Percentiles rank a stretch among this genome's conserved stretches.
Conservation (phyloP, 257 asterid genomes). For the Galeopsis tetrahit region DNA sequence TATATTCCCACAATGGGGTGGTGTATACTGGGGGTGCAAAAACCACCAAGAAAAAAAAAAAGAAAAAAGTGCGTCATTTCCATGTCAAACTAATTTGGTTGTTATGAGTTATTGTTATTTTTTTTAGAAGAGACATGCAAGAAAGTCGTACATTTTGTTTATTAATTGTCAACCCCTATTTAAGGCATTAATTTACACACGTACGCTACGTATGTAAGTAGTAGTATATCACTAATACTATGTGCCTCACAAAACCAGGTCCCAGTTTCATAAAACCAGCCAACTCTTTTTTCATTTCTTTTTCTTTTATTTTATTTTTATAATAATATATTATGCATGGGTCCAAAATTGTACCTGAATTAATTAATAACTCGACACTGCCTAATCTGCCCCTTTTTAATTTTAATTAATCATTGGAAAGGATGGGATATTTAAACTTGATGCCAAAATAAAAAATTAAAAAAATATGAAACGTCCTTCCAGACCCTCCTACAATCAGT, state of each 20-base stretch:
- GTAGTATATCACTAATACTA: constrained; percentile 33
- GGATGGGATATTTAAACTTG: constrained; percentile 27
- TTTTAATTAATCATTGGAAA: constrained; percentile 33
- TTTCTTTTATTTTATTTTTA: neutral
- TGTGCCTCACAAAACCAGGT: constrained; percentile 51
- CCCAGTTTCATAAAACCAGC: constrained; percentile 39
- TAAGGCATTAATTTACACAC: constrained; percentile 28
- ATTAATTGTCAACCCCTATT: constrained; percentile 13
- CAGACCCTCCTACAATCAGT: neutral
- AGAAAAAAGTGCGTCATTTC: neutral
- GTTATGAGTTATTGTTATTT: constrained; percentile 5
- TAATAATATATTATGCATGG: constrained; percentile 28
- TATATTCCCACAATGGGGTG: too few species aligned
- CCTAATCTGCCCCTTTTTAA: neutral
- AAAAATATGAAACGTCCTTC: neutral
- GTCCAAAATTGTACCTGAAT: constrained; percentile 21
- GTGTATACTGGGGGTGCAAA: too few species aligned
- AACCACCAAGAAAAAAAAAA: neutral
- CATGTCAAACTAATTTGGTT: constrained; percentile 31
- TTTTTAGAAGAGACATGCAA: neutral
- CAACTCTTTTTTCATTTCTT: neutral
- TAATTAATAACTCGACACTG: constrained; percentile 11
- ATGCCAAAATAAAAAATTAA: neutral
- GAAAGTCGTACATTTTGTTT: constrained; percentile 16
- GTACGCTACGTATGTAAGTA: neutral